Base-by-base conservation (phyloP, 164 flowering plant species). In the Houttuynia cordata region DNA sequence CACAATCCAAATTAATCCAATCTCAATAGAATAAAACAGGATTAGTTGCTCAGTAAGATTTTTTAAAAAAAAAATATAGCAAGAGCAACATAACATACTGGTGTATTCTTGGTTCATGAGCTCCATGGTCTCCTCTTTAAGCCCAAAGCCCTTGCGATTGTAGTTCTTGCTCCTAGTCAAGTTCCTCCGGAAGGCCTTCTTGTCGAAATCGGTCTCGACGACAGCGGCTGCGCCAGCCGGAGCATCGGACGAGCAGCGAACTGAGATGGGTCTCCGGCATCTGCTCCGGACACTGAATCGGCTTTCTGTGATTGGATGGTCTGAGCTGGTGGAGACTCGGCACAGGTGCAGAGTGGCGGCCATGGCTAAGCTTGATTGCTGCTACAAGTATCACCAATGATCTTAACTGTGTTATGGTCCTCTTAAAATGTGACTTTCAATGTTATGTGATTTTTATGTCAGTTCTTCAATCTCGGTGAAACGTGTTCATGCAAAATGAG, bases 91-190 rank as follows among this genome's bases (percentile, higher is more conserved):
- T 30, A 50, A 66, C 83, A 68, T 56, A 89, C 98, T 92, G n/a
- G 89, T 85, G 69, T 85, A 92, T 77, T 87, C 98, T 57, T 67
- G 81, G 65, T 77, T 89, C 94, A 93, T 86, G 66, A 83, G 86
- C 82, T 83, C 72, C 13, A 86, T 73, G 62, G 96, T 93, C 69
- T 82, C 97, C 45, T 81, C 81, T 70, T 93, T 93, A 70, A 74
- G 81, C 0, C 97, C 98, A 67, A 89, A 93, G 1, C 98, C 98
- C 60, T 62, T 76, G 12, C 90, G 83, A 53, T 93, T 87, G 62
- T 93, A 93, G 68, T 93, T 87, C 72, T 83, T 60, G 68, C 97
- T 83, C 62, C 97, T 79, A 7, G 97, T 87, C 68, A 93, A 67
- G 74, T 93, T 87, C 56, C 81, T 75, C 51, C 96, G 70, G 64